These are phyloP conservation scores for Mortierella sp. DNA, from an alignment of 371 early-diverging fungal genomes.

Conservation along the genomic window DNA sequence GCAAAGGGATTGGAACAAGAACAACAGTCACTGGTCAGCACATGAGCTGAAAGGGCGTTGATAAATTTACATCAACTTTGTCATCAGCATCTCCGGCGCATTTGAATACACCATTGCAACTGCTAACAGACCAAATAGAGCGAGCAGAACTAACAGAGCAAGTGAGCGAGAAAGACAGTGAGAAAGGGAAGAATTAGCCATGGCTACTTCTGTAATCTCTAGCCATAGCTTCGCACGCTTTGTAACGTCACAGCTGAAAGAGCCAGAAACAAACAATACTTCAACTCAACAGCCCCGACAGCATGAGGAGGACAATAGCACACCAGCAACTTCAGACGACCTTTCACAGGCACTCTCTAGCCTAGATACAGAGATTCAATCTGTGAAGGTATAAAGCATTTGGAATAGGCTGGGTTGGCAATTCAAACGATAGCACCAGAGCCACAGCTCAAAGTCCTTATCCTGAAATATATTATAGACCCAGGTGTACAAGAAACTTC, in stretches of 20 bases:
- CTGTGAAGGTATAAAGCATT: constrained; percentile 33
- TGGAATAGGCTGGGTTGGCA: background rate
- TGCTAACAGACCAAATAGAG: no score
- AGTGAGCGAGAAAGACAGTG: no score
- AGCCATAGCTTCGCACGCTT: constrained; percentile 39
- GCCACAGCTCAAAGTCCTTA: background rate
- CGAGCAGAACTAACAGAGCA: no score
- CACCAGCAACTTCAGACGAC: constrained; percentile 31
- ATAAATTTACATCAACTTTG: no score
- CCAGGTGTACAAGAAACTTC: constrained; percentile 54
- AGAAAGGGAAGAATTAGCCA: constrained; percentile 6
- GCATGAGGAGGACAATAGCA: background rate
- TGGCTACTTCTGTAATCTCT: constrained; percentile 33
- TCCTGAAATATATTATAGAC: constrained; percentile 13
- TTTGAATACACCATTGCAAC: no score
- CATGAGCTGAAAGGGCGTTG: no score
- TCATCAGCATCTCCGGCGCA: no score
- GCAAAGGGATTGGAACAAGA: no score
- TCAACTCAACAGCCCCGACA: background rate
- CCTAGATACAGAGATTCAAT: constrained; percentile 46
- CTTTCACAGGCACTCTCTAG: constrained; percentile 19
- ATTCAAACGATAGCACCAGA: background rate
- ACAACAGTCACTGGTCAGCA: no score
- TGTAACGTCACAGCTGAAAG: constrained; percentile 47
- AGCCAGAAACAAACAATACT: constrained; percentile 25